A percentile compares a stretch with the other conserved stretches of the same genome.
Conservation (phyloP, 345 rosid species). For the Microthlaspi erraticum region DNA sequence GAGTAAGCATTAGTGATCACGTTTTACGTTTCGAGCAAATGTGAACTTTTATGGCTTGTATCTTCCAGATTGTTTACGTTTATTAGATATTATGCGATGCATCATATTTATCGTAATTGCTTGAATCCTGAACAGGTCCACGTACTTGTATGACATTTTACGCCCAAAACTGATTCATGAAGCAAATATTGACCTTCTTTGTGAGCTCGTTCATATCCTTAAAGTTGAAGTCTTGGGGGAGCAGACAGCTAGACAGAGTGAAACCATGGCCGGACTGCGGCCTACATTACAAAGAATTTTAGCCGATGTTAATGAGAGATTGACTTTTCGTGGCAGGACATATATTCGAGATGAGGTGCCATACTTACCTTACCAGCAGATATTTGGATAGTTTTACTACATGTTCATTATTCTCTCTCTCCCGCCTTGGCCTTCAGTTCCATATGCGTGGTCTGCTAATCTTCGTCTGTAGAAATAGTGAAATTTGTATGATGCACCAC, state of each 20-base stretch:
- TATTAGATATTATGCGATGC: conserved; percentile 8
- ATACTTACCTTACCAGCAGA: conserved; percentile 18
- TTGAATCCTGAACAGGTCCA: conserved; percentile 61
- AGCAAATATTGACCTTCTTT: conserved; percentile 84
- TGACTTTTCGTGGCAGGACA: conserved; percentile 97
- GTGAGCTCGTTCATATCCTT: conserved; percentile 94
- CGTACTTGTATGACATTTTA: conserved; percentile 85
- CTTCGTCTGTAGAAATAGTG: conserved; percentile 20
- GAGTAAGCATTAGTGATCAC: background rate
- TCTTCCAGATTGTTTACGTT: conserved; percentile 9
- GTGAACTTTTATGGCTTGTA: background rate
- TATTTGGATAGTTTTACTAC: conserved; percentile 23
- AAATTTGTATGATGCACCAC: conserved; percentile 34
- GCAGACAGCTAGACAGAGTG: conserved; percentile 76
- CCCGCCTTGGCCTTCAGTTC: conserved; percentile 9
- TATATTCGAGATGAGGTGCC: conserved; percentile 91
- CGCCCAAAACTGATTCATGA: conserved; percentile 95
- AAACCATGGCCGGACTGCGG: conserved; percentile 79
- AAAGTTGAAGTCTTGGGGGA: conserved; percentile 95
- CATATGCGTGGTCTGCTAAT: conserved; percentile 13
- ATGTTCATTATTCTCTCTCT: background rate
- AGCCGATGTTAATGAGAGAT: conserved; percentile 87
- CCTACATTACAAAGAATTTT: conserved; percentile 93
- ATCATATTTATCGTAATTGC: conserved; percentile 20
- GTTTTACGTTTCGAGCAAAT: background rate